These are phyloP conservation scores for Eimeria tenella DNA, from an alignment of 169 alveolate genomes.

Conservation along the genomic window DNA sequence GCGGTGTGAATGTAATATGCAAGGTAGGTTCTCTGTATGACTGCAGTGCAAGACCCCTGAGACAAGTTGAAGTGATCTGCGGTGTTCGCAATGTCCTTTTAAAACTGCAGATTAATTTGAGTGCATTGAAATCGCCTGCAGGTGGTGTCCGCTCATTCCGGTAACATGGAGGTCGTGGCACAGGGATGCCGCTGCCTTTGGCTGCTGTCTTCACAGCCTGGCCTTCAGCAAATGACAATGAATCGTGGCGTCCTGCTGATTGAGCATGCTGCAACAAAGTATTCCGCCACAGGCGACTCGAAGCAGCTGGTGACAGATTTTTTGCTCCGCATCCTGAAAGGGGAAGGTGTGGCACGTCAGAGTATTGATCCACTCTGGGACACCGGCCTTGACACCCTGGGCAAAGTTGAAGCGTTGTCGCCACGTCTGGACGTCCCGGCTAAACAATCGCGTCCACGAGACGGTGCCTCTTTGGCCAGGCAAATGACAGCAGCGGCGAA, in stretches of 20 bases:
- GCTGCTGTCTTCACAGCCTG: conserved; percentile 70
- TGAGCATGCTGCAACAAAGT: conserved; percentile 68
- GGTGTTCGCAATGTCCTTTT: background rate
- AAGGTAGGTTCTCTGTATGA: conserved; percentile 40
- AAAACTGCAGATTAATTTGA: background rate
- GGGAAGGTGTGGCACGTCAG: conserved; percentile 74
- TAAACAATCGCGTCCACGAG: conserved; percentile 27
- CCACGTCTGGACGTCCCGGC: conserved; percentile 3
- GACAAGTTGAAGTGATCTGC: background rate
- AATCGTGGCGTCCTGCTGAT: conserved; percentile 69
- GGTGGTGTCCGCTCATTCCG: conserved; percentile 66
- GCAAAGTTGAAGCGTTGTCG: conserved; percentile 3
- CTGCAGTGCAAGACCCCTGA: background rate
- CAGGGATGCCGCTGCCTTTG: conserved; percentile 80
- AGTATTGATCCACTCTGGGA: conserved; percentile 76
- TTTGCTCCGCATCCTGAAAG: conserved; percentile 50
- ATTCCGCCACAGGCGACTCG: conserved; percentile 64
- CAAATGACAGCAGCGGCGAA: conserved; percentile 68
- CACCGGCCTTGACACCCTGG: conserved; percentile 45
- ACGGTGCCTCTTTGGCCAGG: conserved; percentile 32
- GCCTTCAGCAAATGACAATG: conserved; percentile 61
- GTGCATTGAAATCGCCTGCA: background rate
- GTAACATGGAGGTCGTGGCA: conserved; percentile 75
- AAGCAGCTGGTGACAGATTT: conserved; percentile 68
- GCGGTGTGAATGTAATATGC: conserved; percentile 77